phyloP scores from a whole-genome alignment of 768 basidiomycete species.

The Gautieria morchelliformis region DNA sequence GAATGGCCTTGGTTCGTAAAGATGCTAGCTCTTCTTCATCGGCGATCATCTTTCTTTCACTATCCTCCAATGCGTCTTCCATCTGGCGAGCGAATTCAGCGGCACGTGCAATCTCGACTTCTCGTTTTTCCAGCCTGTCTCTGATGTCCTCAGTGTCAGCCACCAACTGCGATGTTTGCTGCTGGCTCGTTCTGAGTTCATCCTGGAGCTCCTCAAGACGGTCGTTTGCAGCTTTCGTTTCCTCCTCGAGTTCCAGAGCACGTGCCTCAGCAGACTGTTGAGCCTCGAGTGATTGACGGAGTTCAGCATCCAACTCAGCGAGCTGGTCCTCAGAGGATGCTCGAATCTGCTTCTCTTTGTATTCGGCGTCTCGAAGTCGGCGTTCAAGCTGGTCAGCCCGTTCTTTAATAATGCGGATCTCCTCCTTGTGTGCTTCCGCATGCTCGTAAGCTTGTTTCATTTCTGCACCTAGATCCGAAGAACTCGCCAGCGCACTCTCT shows the following conservation, averaged over 20 bases:
- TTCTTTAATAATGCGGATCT: constrained; percentile 41
- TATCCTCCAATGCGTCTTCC: constrained; percentile 68
- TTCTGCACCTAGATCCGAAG: constrained; percentile 59
- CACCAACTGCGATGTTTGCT: constrained; percentile 34
- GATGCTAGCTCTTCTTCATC: constrained; percentile 19
- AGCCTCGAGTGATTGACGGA: constrained; percentile 19
- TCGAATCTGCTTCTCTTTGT: constrained; percentile 37
- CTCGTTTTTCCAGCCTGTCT: constrained; percentile 40
- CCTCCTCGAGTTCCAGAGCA: constrained; percentile 51
- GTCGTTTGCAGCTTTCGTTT: constrained; percentile 40
- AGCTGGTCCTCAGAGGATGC: constrained; percentile 21
- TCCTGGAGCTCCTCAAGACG: constrained; percentile 48
- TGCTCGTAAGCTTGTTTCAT: constrained; percentile 58
- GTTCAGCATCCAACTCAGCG: constrained; percentile 16
- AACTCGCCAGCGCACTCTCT: constrained; percentile 52
- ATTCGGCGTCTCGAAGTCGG: constrained; percentile 39
- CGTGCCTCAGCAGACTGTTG: constrained; percentile 37
- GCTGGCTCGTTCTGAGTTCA: constrained; percentile 38
- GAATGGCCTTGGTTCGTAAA: constrained; percentile 5
- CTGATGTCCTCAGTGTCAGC: constrained; percentile 37
- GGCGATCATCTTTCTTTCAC: constrained; percentile 57
- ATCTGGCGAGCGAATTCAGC: constrained; percentile 53
- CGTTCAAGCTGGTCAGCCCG: constrained; percentile 48
- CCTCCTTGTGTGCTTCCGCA: constrained; percentile 32
- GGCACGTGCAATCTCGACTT: constrained; percentile 37